Evolutionary conservation across 306 rosid genomes (phyloP).

Genomic region (Acmispon strigosus): DNA sequence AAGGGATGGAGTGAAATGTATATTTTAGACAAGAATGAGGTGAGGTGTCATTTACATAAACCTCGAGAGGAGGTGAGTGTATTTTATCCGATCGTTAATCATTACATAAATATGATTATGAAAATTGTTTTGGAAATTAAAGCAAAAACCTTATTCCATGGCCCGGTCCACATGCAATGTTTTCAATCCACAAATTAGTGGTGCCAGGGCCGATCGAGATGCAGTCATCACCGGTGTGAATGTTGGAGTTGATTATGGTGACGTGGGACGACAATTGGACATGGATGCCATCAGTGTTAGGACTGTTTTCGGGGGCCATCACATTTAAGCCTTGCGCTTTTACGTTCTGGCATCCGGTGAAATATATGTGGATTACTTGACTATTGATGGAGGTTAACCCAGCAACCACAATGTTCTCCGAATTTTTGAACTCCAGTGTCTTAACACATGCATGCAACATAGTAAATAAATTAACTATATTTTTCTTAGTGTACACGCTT

Average conservation of each 20-base stretch:
- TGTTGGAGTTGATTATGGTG: constrained; percentile 39
- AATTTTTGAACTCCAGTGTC: constrained; percentile 37
- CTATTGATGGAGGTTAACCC: constrained; percentile 54
- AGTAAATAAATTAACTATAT: too few species aligned
- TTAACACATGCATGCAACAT: not conserved
- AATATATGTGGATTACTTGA: constrained; percentile 50
- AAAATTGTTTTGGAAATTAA: too few species aligned
- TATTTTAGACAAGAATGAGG: too few species aligned
- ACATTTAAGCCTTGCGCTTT: constrained; percentile 31
- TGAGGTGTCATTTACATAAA: too few species aligned
- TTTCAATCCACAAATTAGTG: constrained; percentile 52
- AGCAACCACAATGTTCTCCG: constrained; percentile 33
- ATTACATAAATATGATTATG: too few species aligned
- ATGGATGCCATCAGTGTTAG: constrained; percentile 76
- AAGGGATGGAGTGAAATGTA: too few species aligned
- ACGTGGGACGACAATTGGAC: constrained; percentile 41
- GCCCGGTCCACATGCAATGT: constrained; percentile 57
- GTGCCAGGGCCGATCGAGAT: constrained; percentile 67
- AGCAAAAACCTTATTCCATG: constrained; percentile 59
- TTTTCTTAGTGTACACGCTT: too few species aligned
- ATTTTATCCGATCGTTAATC: too few species aligned
- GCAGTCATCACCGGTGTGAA: constrained; percentile 60
- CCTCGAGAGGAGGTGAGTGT: too few species aligned
- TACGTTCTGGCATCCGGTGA: constrained; percentile 45
- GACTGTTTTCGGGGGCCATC: constrained; percentile 41